phyloP scores from a whole-genome alignment of 1,284 basidiomycete species.

The Xanthoconium separans region DNA sequence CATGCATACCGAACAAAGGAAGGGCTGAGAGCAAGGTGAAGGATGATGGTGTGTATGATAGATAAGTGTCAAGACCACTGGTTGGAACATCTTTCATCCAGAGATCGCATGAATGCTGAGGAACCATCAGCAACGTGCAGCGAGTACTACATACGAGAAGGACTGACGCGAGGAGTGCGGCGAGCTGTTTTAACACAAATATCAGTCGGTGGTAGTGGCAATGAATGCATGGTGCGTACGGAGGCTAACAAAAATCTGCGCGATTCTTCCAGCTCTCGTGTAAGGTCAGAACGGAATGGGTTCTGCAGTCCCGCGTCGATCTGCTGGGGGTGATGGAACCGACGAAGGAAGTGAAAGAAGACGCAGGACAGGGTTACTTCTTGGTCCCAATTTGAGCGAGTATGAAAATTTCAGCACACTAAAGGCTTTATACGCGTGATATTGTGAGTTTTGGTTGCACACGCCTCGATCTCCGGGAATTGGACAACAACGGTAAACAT shows the following conservation, averaged over 20 bases:
- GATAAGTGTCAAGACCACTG: conserved; percentile 12
- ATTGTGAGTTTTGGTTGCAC: no score
- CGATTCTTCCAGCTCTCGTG: no score
- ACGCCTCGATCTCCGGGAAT: no score
- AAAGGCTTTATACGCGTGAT: no score
- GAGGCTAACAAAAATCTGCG: no score
- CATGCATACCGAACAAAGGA: conserved; percentile 8
- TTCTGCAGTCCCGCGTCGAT: not conserved
- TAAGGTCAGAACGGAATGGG: no score
- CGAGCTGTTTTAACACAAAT: conserved; percentile 6
- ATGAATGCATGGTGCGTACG: no score
- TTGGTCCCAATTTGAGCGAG: no score
- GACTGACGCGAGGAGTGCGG: conserved; percentile 19
- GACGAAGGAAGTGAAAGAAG: not conserved
- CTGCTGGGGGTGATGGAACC: not conserved
- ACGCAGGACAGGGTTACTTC: not conserved
- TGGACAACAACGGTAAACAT: no score
- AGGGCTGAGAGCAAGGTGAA: conserved; percentile 12
- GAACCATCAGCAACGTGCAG: not conserved
- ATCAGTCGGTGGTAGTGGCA: no score
- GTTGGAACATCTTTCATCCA: conserved; percentile 8
- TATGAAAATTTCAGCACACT: no score
- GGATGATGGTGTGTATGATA: conserved; percentile 22
- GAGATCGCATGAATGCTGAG: conserved; percentile 14
- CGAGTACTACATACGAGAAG: not conserved